Evolutionary conservation across 2,329 filamentous ascomycete species (phyloP), one percentile per base, ranked within the genome.

Genomic region (Claviceps capensis): DNA sequence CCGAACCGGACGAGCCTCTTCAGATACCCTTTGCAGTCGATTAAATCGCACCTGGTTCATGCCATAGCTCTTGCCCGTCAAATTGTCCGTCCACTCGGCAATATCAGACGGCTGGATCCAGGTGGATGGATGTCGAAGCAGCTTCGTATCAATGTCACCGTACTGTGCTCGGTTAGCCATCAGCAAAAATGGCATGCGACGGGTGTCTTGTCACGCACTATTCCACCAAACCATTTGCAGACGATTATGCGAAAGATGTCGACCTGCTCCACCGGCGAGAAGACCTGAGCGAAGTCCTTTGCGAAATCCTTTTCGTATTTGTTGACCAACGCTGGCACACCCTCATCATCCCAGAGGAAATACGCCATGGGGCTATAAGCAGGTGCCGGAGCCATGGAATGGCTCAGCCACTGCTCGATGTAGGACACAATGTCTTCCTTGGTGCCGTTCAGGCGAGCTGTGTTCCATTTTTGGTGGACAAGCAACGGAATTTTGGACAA

Each of bases 171-270:
- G 30, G 16, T 49, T 19, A 49, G 37, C 37, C 13, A 30, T 9
- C 9, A 1, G 38, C 11, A 26, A 14, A 7, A 34, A 7, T n/a
- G 14, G 23, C 38, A n/a, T 22, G 13, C 37, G n/a, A 7, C 41
- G 14, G 17, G 23, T 2, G 13, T 3, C n/a, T 30, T 30, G 8
- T 30, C 8, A 52, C 50, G n/a, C 38, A 52, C 50, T 37, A 52
- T 48, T 7, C 45, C 50, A n/a, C 50, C 50, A 17, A 52, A 47
- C 50, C 50, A 52, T 47, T 52, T 52, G 13, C 50, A 52, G 17
- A 47, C 38, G 22, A 52, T 41, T 17, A 52, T 48, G 47, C 50
- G 44, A 43, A 48, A 52, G 13, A 52, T 52, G 26, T 52, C 50
- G 6, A 52, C 50, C 23, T 52, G 34, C 41, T 52, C 49, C 7